These are phyloP conservation scores for Pseudogymnoascus sp. DNA, from an alignment of 2,329 filamentous ascomycete genomes.

Conservation along the genomic window DNA sequence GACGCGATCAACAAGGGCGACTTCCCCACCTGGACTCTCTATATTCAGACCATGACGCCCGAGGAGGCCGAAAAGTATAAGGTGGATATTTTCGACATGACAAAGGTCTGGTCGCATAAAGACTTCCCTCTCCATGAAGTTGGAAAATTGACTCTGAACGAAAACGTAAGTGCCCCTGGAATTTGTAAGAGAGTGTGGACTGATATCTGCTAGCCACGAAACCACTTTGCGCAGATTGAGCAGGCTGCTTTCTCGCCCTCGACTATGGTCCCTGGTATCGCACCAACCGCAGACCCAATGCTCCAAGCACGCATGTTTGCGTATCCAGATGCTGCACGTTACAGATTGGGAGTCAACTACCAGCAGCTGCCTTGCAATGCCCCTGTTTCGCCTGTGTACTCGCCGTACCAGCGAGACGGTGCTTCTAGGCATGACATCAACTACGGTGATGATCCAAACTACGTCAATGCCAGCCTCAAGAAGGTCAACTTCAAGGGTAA, in stretches of 20 bases:
- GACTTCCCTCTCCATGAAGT: constrained; percentile 43
- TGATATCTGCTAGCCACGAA: constrained; percentile 25
- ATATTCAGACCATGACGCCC: constrained; percentile 44
- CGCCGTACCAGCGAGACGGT: constrained; percentile 34
- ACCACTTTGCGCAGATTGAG: constrained; percentile 59
- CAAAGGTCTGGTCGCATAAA: constrained; percentile 45
- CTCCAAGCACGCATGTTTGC: constrained; percentile 61
- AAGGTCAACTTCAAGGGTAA: constrained; percentile 18
- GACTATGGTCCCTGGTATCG: constrained; percentile 56
- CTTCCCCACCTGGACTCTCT: constrained; percentile 46
- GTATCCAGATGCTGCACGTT: constrained; percentile 55
- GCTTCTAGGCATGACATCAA: constrained; percentile 30
- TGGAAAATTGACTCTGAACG: constrained; percentile 40
- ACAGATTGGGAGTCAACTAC: constrained; percentile 49
- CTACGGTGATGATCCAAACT: constrained; percentile 37
- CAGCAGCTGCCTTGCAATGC: constrained; percentile 44
- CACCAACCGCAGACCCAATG: constrained; percentile 60
- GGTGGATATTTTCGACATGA: constrained; percentile 46
- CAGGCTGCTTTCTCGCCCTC: constrained; percentile 60
- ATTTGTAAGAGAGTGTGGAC: constrained; percentile 33
- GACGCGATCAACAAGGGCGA: constrained; percentile 45
- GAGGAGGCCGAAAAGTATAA: constrained; percentile 38
- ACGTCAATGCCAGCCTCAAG: constrained; percentile 29
- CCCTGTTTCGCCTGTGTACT: constrained; percentile 35
- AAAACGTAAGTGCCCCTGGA: constrained; percentile 31